Evolutionary conservation across 148 eudicot genomes (phyloP).

Genomic region (Rhododendron ovatum): DNA sequence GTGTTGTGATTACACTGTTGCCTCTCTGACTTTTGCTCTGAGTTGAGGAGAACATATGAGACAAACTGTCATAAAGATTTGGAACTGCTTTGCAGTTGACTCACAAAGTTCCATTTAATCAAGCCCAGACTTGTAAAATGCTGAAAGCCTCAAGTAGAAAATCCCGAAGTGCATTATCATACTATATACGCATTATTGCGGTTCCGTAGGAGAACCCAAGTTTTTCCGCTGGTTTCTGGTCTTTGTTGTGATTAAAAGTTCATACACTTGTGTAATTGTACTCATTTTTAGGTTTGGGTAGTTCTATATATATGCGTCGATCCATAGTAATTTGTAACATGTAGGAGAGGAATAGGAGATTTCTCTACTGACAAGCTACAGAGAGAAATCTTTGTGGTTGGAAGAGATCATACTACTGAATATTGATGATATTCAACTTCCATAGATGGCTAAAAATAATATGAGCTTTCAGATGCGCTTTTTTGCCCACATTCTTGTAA

Average conservation of each 20-base stretch:
- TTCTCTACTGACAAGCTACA: background rate
- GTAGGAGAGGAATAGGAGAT: background rate
- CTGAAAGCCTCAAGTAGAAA: background rate
- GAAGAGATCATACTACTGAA: background rate
- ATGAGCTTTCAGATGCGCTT: background rate
- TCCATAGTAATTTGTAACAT: background rate
- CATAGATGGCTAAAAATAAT: background rate
- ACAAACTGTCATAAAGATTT: background rate
- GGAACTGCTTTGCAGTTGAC: background rate
- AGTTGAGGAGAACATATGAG: background rate
- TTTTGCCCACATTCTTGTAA: background rate
- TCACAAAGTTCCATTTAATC: background rate
- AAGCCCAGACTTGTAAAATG: background rate
- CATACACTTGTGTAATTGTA: background rate
- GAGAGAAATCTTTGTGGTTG: background rate
- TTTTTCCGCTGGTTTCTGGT: background rate
- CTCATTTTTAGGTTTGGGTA: background rate
- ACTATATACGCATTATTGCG: background rate
- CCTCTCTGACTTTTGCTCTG: background rate
- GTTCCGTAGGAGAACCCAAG: background rate
- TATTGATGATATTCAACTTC: background rate
- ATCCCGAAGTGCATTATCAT: background rate
- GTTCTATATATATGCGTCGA: background rate
- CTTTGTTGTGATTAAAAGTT: background rate
- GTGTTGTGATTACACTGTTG: background rate